Evolutionary conservation across 148 eudicot genomes (phyloP), one percentile per base, ranked within the genome.

Genomic region (Diospyros lotus): DNA sequence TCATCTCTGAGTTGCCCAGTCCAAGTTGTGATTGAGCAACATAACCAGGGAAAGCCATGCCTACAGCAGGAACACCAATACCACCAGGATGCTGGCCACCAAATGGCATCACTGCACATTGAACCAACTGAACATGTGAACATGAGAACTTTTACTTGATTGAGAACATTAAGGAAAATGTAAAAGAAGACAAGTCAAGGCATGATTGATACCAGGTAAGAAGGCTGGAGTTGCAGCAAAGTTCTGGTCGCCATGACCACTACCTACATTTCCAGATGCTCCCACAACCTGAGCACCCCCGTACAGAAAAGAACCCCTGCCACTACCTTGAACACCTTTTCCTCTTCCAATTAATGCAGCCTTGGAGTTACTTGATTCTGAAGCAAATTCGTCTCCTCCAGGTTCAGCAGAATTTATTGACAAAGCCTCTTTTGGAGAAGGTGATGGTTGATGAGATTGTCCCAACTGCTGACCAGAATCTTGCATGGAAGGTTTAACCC

Each of bases 41-140:
- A 88, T 92, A 95, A 81, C 99, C 98, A 83, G 99, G 99, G 81
- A 95, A 89, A 62, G 99, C 98, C 97, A 95, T 91, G 79, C 97
- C 99, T 78, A 93, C 89, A 73, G 99, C 94, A 77, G 99, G 99
- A 78, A 94, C 96, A 44, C 98, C 97, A 44, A 90, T 83, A 64
- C 97, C 90, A 77, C 94, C 89, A 52, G 90, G 91, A 87, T 86
- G 97, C 84, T 93, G 94, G 41, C 84, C 86, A 44, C 97, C 94
- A 79, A 93, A 91, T 67, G 89, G 98, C 99, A 95, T 88, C 67
- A 95, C 99, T 95, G 82, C 80, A 80, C 11, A 69, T 52, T 77
- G 71, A 59, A 43, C 58, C 69, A 83, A 52, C 60, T 64, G 13
- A 18, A 58, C 43, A 64, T 44, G 58, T 64, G 13, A 18, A 58